Conservation (phyloP, 352 stramenopile species). For the Phytophthora litchii region DNA sequence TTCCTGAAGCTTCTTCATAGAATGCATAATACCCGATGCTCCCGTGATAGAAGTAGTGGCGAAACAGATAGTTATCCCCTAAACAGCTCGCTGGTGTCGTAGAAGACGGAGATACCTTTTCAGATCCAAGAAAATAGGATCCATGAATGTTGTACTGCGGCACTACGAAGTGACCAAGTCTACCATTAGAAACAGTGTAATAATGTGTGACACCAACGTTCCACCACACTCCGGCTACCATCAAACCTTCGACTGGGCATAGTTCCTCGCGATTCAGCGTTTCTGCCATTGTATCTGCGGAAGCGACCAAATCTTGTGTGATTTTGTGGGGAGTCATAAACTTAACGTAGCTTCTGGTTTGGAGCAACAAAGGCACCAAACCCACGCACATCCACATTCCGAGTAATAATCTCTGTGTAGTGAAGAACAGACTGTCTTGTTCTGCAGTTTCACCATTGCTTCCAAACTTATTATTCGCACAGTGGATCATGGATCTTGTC, state of each 20-base stretch:
- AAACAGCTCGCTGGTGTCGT: conserved; percentile 11
- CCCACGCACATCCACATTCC: conserved; percentile 16
- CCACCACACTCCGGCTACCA: conserved; percentile 11
- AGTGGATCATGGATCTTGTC: too few relatives aligned
- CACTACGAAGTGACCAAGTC: conserved; percentile 11
- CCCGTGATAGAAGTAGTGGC: conserved; percentile 24
- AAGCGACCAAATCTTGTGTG: not conserved
- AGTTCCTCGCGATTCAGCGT: not conserved
- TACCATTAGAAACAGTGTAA: not conserved
- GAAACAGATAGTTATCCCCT: conserved; percentile 2
- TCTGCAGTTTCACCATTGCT: not conserved
- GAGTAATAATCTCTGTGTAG: conserved; percentile 1
- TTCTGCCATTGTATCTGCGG: not conserved
- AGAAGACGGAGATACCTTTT: not conserved
- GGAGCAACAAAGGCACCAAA: conserved; percentile 9
- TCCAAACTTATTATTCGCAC: too few relatives aligned
- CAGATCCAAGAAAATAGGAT: conserved; percentile 1
- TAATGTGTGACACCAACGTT: conserved; percentile 8
- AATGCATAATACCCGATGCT: conserved; percentile 22
- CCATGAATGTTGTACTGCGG: conserved; percentile 25
- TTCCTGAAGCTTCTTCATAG: conserved; percentile 16
- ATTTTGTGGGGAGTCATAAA: conserved; percentile 17
- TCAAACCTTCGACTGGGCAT: conserved; percentile 7
- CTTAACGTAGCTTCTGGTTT: conserved; percentile 16
- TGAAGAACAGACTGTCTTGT: not conserved